phyloP scores from a whole-genome alignment of 148 eudicot genomes.

The Salicornia ramosissima region DNA sequence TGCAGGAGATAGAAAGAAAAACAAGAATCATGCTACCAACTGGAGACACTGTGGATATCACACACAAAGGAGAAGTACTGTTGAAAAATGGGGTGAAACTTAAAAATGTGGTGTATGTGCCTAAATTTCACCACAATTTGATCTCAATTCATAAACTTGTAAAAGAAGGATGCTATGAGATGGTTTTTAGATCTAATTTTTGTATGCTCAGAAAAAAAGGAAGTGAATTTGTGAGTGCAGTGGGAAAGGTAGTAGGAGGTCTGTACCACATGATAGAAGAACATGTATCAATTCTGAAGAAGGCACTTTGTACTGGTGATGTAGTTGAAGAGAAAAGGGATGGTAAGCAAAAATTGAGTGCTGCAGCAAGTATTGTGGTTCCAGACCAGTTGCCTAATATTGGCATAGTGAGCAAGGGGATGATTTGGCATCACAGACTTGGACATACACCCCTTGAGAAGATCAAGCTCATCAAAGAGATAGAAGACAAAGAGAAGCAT shows the following conservation, averaged over 20 bases:
- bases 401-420: not conserved
- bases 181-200: not conserved
- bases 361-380: not conserved
- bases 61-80: not conserved
- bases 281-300: too few species aligned
- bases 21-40: not conserved
- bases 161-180: not conserved
- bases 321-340: not conserved
- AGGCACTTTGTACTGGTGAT: fast-evolving
- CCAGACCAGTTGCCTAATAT: not conserved
- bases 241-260: not conserved
- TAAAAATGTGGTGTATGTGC: not conserved
- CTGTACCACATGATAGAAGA: not conserved
- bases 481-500: not conserved
- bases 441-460: not conserved
- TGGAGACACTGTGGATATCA: not conserved
- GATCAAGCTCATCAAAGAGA: not conserved
- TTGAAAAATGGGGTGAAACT: not conserved
- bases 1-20: fast-evolving
- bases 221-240: not conserved
- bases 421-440: too few species aligned
- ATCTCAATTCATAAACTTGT: not conserved
- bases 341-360: not conserved
- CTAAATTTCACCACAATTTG: not conserved
- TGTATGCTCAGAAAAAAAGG: not conserved